These are phyloP conservation scores for Austroboletus niveus DNA, from an alignment of 1,284 basidiomycete genomes.

Conservation along the genomic window DNA sequence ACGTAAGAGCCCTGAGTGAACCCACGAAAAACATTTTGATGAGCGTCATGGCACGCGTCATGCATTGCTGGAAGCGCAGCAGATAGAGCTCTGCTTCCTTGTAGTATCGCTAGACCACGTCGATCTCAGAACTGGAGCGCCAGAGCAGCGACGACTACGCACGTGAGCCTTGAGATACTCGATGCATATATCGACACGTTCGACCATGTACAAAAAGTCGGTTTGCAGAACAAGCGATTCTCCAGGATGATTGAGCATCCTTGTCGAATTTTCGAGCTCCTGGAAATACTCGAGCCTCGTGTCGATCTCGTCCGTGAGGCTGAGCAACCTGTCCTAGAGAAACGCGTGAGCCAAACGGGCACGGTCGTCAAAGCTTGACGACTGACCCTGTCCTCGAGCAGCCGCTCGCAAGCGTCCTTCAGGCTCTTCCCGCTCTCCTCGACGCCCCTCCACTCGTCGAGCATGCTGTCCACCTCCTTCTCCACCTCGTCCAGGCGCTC, in stretches of 20 bases:
- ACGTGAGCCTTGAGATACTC: constrained; percentile 85
- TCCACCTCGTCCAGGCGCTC: constrained; percentile 71
- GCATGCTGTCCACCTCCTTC: constrained; percentile 73
- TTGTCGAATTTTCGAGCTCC: constrained; percentile 85
- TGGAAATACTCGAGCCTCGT: constrained; percentile 86
- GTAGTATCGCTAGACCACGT: constrained; percentile 68
- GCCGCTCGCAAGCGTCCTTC: constrained; percentile 85
- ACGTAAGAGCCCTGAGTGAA: constrained; percentile 69
- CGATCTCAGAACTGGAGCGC: constrained; percentile 3
- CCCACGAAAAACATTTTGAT: constrained; percentile 94
- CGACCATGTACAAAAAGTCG: constrained; percentile 92
- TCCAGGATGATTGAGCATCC: constrained; percentile 89
- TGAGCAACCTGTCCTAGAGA: constrained; percentile 67
- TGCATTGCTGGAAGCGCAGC: constrained; percentile 91
- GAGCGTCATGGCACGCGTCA: constrained; percentile 93
- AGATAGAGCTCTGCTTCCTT: constrained; percentile 89
- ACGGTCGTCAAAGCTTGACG: not conserved
- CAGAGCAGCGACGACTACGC: constrained; percentile 30
- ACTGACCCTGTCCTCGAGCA: constrained; percentile 81
- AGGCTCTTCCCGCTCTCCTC: constrained; percentile 86
- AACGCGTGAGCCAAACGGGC: too few species aligned
- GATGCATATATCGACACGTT: constrained; percentile 88
- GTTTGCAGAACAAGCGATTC: constrained; percentile 85
- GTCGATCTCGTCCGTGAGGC: constrained; percentile 76
- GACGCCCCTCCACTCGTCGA: constrained; percentile 79